Evolutionary conservation across 148 eudicot species (phyloP), one percentile per base, ranked within the genome.

Genomic region (Silene uniflora): DNA sequence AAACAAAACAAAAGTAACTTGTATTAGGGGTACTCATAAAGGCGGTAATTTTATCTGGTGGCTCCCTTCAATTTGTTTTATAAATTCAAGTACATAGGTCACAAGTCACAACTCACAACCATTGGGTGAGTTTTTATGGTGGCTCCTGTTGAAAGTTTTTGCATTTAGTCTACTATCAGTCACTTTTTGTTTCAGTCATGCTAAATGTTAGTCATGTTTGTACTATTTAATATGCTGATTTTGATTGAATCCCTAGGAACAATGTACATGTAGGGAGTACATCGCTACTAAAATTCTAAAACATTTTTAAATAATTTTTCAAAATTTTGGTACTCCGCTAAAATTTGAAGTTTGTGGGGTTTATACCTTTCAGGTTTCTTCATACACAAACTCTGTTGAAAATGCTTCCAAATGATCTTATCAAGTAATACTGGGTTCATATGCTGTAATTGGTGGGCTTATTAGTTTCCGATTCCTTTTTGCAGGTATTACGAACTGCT

Each of bases 401-500:
- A 54, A 52, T 56, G n/a, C 63, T 55, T 8, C 21, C 35, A 70
- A 49, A 23, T 73, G 44, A 35, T 67, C 14, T 9, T 67, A 13
- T 21, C 11, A 74, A 49, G 6, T 74, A 63, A 23, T 23, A 18
- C 14, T 64, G 7, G 42, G 10, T 75, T 66, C 13, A 42, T 78
- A 7, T 23, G 35, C 63, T 76, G 67, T 54, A 23, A 12, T 13
- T 35, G 77, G 3, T 35, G 44, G 18, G 68, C 44, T 61, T 77
- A 17, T 62, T 14, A 54, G 64, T 25, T 55, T 32, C 19, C 35
- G 7, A 5, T 44, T 54, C 60, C 21, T 61, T 59, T 79, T 84
- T 83, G 76, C 96, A 92, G 98, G 93, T 90, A 62, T 77, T 88
- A 66, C 87, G 98, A 76, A 90, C 97, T 82, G 91, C 97, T 81